Conservation (phyloP, 2,329 filamentous ascomycete species). For the Trichoderma sp. region DNA sequence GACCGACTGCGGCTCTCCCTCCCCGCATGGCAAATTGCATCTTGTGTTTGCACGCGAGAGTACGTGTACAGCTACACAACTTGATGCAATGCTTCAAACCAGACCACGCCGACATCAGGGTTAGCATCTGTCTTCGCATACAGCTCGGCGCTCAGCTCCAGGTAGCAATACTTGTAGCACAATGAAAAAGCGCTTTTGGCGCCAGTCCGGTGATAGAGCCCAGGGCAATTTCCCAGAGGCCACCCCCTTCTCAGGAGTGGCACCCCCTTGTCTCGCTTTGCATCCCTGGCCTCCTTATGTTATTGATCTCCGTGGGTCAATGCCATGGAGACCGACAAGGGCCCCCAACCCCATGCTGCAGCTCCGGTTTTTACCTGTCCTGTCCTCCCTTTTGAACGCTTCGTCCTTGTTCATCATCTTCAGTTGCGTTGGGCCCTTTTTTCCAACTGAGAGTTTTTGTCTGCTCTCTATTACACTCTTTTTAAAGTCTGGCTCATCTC, state of each 20-base stretch:
- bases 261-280: conserved; percentile 21
- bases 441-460: conserved; percentile 53
- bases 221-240: conserved; percentile 15
- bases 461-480: conserved; percentile 59
- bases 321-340: conserved; percentile 16
- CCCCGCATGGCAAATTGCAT: not conserved
- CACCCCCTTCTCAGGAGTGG: conserved; percentile 20
- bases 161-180: not conserved
- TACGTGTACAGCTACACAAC: not conserved
- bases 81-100: not conserved
- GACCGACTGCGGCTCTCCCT: not conserved
- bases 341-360: conserved; percentile 1
- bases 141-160: not conserved
- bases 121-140: not conserved
- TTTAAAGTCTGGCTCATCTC: conserved; percentile 36
- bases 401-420: conserved; percentile 31
- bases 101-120: not conserved
- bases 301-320: conserved; percentile 21
- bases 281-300: conserved; percentile 15
- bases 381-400: conserved; percentile 22
- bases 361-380: conserved; percentile 19
- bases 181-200: conserved; percentile 9
- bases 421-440: conserved; percentile 38
- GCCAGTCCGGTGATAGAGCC: not conserved
- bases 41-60: not conserved